These are phyloP conservation scores for Clarireedia paspali DNA, from an alignment of 2,329 filamentous ascomycete genomes.

Conservation along the genomic window DNA sequence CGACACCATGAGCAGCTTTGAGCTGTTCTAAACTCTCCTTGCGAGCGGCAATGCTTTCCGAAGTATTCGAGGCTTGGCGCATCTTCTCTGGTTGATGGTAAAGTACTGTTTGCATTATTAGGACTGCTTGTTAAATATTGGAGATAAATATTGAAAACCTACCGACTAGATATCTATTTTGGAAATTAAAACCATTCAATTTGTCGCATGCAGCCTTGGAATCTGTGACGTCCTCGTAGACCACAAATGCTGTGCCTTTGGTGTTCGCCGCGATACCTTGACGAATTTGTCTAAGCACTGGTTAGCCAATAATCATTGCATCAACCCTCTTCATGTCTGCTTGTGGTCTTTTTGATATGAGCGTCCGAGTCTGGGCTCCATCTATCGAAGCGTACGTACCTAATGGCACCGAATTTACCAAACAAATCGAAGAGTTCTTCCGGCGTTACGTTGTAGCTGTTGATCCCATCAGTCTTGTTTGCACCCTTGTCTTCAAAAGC, in stretches of 20 bases:
- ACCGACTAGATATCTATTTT: constrained; percentile 98
- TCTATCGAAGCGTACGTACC: constrained; percentile 50
- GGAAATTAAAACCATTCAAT: constrained; percentile 99
- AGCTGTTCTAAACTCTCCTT: constrained; percentile 97
- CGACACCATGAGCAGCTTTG: constrained; percentile 96
- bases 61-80: constrained; percentile 53
- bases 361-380: not conserved
- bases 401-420: constrained; percentile 92
- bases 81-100: constrained; percentile 65
- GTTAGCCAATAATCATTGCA: constrained; percentile 9
- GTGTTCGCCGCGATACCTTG: constrained; percentile 96
- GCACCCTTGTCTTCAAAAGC: constrained; percentile 42
- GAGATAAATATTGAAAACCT: constrained; percentile 35
- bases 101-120: constrained; percentile 42
- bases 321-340: not conserved
- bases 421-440: constrained; percentile 99
- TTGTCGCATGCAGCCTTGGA: constrained; percentile 99
- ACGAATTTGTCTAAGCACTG: constrained; percentile 73
- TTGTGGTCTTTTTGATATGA: not conserved
- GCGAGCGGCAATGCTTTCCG: constrained; percentile 81
- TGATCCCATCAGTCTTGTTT: constrained; percentile 38
- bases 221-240: constrained; percentile 99
- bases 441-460: constrained; percentile 95
- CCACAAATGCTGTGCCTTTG: constrained; percentile 97
- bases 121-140: not conserved